phyloP scores from a whole-genome alignment of 129 eudicot species.

The Solidago caesia region DNA sequence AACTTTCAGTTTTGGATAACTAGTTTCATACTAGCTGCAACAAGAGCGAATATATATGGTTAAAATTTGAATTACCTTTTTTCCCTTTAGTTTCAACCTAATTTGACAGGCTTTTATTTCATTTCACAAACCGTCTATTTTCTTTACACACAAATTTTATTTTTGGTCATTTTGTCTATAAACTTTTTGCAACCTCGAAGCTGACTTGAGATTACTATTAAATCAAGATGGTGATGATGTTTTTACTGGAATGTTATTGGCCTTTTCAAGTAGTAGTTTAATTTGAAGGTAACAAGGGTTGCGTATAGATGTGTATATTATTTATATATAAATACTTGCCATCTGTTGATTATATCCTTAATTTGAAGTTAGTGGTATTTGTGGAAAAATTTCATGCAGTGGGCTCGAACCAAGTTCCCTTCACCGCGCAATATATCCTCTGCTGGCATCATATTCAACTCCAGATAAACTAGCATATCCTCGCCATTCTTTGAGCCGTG shows the following conservation, averaged over 20 bases:
- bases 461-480: conserved; percentile 95
- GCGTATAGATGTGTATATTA: background rate
- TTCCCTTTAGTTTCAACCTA: too few species aligned
- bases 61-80: too few species aligned
- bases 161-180: too few species aligned
- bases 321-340: background rate
- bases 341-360: conserved; percentile 1
- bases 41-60: too few species aligned
- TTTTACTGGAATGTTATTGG: background rate
- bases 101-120: too few species aligned
- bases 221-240: conserved; percentile 5
- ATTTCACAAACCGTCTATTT: too few species aligned
- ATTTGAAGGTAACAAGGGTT: background rate
- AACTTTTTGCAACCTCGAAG: too few species aligned
- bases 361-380: background rate
- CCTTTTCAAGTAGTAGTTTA: background rate
- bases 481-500: conserved; percentile 97
- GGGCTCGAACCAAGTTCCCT: conserved; percentile 93
- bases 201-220: background rate
- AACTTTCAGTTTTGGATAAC: too few species aligned
- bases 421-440: conserved; percentile 85
- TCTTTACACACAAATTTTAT: too few species aligned
- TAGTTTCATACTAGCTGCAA: too few species aligned
- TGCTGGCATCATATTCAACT: conserved; percentile 69
- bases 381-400: conserved; percentile 49